Base-by-base conservation (phyloP, 768 basidiomycete species). In the Suillus occidentalis region DNA sequence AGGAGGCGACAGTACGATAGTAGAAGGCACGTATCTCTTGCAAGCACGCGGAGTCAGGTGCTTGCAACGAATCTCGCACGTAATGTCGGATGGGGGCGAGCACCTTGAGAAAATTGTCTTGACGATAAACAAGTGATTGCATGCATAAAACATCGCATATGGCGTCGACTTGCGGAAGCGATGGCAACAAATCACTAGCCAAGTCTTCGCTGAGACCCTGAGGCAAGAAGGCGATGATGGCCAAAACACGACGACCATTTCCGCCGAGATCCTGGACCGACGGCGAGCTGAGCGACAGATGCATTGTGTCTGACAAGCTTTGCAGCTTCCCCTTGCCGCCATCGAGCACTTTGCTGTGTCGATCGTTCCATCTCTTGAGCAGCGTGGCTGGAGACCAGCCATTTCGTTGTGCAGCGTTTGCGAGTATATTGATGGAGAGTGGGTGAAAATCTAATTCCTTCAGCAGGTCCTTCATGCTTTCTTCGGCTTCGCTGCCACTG, bases 381-480 rank as follows among this genome's bases (percentile, higher is more conserved):
- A 62, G 18, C 13, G 8, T 37, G 10, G n/a, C 0, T 3, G 47
- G 47, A 18, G 56, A 47, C 63, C 63, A 64, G 43, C 49, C 2
- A 22, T 60, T 64, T 39, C 28, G 55, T 18, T 57, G 22, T 2
- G 45, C 63, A 31, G 47, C 56, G 8, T 49, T 56, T 45, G 63
- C 57, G 39, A 58, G 40, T 14, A 62, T 18, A 9, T 53, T 53
- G 9, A 62, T 50, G 16, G 49, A 43, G 13, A 52, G 37, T 9
- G 61, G 43, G 18, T 55, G 53, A 36, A 36, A 55, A 18, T 12
- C 53, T 4, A 36, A 55, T 10, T 55, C 34, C 53, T 12, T n/a
- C 10, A 55, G 53, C 34, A 55, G 53, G 61, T 37, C 52, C 5
- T 12, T 13, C 36, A 62, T 62, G n/a, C 25, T 4, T 52, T 39